Conservation (phyloP, 2,329 filamentous ascomycete genomes). For the Truncatella angustata region DNA sequence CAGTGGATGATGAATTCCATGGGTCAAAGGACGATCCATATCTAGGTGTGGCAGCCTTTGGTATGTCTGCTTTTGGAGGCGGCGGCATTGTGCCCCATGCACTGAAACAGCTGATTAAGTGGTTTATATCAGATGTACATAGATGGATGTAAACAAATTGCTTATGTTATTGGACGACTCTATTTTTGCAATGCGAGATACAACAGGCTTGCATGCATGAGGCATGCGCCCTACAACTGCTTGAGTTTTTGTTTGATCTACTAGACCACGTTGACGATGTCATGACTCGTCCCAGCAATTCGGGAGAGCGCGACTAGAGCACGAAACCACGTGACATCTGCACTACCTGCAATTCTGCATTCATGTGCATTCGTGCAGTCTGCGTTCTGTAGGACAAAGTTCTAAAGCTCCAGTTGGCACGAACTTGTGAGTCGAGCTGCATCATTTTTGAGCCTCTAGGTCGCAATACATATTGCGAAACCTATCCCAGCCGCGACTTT, state of each 20-base stretch:
- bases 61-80: constrained; percentile 16
- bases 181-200: background rate
- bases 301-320: background rate
- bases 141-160: background rate
- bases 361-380: too few relatives aligned
- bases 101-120: background rate
- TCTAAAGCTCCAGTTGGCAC: too few relatives aligned
- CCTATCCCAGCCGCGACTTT: background rate
- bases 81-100: constrained; percentile 16
- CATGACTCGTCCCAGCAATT: constrained; percentile 3
- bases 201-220: background rate
- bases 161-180: background rate
- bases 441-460: too few relatives aligned
- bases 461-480: too few relatives aligned
- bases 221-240: background rate
- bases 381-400: too few relatives aligned
- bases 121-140: background rate
- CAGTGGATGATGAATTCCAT: constrained; percentile 72
- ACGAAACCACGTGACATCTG: constrained; percentile 8
- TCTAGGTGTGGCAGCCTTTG: constrained; percentile 39
- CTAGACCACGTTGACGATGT: background rate
- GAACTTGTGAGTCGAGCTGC: too few relatives aligned
- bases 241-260: background rate
- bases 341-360: background rate
- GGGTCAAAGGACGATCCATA: constrained; percentile 55